Conservation (phyloP, 148 eudicot species). For the Rhododendron henanense region DNA sequence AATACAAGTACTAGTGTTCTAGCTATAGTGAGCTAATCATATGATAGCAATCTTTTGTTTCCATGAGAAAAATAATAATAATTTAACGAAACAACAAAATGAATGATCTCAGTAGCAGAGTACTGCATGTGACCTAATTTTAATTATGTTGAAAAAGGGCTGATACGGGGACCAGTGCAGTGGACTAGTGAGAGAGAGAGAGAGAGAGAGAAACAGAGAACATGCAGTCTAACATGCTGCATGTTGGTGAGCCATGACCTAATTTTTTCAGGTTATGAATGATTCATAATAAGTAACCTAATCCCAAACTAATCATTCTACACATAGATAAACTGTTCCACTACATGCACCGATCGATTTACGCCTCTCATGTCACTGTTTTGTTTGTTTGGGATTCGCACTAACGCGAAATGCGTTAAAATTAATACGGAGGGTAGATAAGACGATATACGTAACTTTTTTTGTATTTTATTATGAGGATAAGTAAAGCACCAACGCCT, state of each 20-base stretch:
- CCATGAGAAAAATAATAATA: neutral
- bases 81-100: neutral
- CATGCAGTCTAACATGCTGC: neutral
- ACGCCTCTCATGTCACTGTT: neutral
- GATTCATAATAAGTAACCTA: too few relatives aligned
- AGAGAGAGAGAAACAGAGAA: neutral
- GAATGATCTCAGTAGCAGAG: neutral
- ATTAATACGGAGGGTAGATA: neutral
- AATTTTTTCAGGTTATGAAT: neutral
- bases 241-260: constrained; percentile 1
- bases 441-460: neutral
- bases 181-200: neutral
- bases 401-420: neutral
- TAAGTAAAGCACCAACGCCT: neutral
- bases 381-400: neutral
- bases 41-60: neutral
- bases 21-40: neutral
- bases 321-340: neutral
- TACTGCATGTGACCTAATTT: neutral
- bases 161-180: neutral
- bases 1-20: neutral
- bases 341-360: neutral
- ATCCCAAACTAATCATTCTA: neutral
- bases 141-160: too few relatives aligned
- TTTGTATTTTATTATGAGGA: neutral